Conservation (phyloP, 2,329 filamentous ascomycete genomes). For the Penicillium brevicompactum region DNA sequence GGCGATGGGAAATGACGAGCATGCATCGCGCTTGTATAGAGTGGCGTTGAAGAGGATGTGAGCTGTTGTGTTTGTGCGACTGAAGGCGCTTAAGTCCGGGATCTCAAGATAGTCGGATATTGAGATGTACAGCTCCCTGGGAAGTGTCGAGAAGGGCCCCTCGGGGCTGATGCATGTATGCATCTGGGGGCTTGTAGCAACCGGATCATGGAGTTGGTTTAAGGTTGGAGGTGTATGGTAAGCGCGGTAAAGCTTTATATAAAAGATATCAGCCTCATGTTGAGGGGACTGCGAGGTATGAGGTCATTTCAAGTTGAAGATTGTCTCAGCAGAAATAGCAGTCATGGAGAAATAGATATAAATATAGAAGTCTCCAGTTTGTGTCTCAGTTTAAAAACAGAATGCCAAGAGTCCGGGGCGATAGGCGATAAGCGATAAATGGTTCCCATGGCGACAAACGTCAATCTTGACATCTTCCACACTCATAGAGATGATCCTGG, state of each 20-base stretch:
- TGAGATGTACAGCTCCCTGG: conserved; percentile 18
- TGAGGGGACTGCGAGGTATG: background rate
- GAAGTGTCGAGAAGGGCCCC: conserved; percentile 9
- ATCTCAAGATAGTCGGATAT: conserved; percentile 16
- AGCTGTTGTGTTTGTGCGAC: conserved; percentile 12
- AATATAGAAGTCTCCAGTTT: background rate
- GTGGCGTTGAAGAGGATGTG: conserved; percentile 15
- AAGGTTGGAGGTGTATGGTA: background rate
- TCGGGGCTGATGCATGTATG: conserved; percentile 3
- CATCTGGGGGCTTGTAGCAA: conserved; percentile 1
- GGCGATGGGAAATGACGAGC: conserved; percentile 6
- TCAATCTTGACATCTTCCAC: background rate
- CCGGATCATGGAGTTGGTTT: background rate
- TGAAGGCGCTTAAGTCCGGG: conserved; percentile 19
- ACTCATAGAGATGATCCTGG: conserved; percentile 13
- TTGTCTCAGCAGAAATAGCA: background rate
- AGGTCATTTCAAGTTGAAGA: background rate
- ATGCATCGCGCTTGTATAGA: conserved; percentile 21
- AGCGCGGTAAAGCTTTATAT: background rate
- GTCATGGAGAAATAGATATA: background rate
- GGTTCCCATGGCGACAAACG: conserved; percentile 10
- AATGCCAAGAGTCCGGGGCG: conserved; percentile 2
- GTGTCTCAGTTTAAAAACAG: background rate
- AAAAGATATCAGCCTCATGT: background rate
- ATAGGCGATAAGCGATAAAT: conserved; percentile 2